These are phyloP conservation scores for Emmonsia crescens DNA, from an alignment of 2,329 filamentous ascomycete species.

Conservation along the genomic window DNA sequence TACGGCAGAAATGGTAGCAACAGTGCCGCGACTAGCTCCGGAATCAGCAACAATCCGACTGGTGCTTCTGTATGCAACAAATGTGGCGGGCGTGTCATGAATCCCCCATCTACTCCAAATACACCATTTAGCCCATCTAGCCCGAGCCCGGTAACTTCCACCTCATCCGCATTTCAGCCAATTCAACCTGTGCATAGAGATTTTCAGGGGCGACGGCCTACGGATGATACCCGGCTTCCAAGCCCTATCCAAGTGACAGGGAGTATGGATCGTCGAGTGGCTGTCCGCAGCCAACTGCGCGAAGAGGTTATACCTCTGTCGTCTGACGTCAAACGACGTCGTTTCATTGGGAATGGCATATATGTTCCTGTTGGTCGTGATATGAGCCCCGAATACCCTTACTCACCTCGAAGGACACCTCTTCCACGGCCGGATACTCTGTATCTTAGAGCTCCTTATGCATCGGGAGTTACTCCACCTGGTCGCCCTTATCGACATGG, in stretches of 20 bases:
- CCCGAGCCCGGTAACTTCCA: constrained; percentile 15
- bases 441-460: constrained; percentile 24
- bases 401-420: constrained; percentile 30
- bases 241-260: constrained; percentile 19
- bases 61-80: constrained; percentile 30
- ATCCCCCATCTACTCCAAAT: constrained; percentile 33
- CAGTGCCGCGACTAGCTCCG: constrained; percentile 23
- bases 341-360: constrained; percentile 41
- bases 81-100: constrained; percentile 40
- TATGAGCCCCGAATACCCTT: constrained; percentile 29
- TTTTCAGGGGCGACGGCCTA: constrained; percentile 15
- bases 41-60: constrained; percentile 27
- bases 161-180: constrained; percentile 19
- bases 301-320: constrained; percentile 34
- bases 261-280: constrained; percentile 15
- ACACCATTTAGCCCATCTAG: constrained; percentile 30
- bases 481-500: constrained; percentile 27
- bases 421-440: constrained; percentile 32
- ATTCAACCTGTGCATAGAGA: constrained; percentile 18
- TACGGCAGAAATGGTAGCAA: constrained; percentile 44
- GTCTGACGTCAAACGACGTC: constrained; percentile 52
- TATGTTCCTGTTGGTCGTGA: constrained; percentile 32
- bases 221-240: constrained; percentile 16
- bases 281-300: constrained; percentile 19
- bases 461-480: constrained; percentile 46